Evolutionary conservation across 768 basidiomycete species (phyloP), one percentile per base, ranked within the genome.

Genomic region (Leucosporidium yakuticum): DNA sequence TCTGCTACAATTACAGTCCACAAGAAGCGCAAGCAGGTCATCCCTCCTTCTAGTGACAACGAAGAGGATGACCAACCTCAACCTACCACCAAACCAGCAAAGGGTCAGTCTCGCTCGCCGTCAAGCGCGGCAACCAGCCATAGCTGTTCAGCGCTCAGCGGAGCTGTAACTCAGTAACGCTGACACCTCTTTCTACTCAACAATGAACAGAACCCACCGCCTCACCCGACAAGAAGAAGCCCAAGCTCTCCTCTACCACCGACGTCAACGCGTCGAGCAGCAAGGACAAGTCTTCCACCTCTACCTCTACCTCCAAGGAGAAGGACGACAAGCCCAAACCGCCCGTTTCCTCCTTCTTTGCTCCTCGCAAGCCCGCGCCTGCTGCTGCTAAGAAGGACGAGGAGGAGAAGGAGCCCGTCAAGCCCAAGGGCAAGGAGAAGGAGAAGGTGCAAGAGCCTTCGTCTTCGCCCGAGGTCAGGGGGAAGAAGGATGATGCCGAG

Each of bases 271-370:
- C 53, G 23, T 49, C 60, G 15, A 49, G 9, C 14, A 9, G 8
- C 14, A 15, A 8, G 6, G 14, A 15, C 39, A 44, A 44, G 39
- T 44, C 39, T 3, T 15, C 39, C n/a, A n/a, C n/a, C n/a, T n/a
- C n/a, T n/a, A n/a, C n/a, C n/a, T 39, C 34, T 17, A 60, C 15
- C 25, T 4, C 49, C 29, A 20, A 60, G 39, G 6, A 19, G 23
- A 47, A 27, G 20, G 27, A 36, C 54, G n/a, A 51, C 36, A 62
- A 62, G 47, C n/a, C 60, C 29, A 62, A 66, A 39, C 60, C 61
- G 39, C 55, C 63, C 31, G 61, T 51, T 15, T 55, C 61, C 4
- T 55, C 64, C 49, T 69, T 67, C 63, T 69, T 69, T 29, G 68
- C 68, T 5, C 65, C 71, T 2, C 62, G 60, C 21, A 53, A 50